Evolutionary conservation across 768 basidiomycete genomes (phyloP), one percentile per base, ranked within the genome.

Genomic region (Boletus huronensis): DNA sequence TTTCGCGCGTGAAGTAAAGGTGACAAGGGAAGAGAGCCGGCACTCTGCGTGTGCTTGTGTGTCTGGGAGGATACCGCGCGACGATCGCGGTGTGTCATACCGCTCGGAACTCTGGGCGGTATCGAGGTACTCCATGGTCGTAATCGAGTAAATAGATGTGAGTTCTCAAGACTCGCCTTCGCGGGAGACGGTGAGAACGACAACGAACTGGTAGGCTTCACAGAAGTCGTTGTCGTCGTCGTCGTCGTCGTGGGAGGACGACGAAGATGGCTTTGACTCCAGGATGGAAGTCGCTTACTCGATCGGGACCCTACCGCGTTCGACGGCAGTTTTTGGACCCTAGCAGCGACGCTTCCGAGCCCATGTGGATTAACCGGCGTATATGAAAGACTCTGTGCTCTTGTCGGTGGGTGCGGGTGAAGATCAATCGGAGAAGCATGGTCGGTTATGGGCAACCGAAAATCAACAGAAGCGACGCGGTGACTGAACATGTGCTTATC

Each of bases 381-480:
- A 52, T n/a, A 40, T 28, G 54, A 40, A 39, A 63, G 16, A 46
- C 64, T 51, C 19, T 49, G 55, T 47, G 65, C 41, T 32, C 59
- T 53, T 16, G 48, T 48, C 23, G 62, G 57, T 2, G 48, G 7
- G 28, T 48, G 51, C 14, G 49, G 35, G 19, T 50, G 65, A 50
- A 52, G 52, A 68, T 68, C 66, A 36, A 46, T 60, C 26, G 55
- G 53, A 68, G 65, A 68, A 63, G 65, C 53, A 29, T 3, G 35
- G 4, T 3, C 31, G 29, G 32, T 19, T 16, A 60, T 55, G 7
- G 59, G 47, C 40, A 54, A 44, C 50, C 51, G 42, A 36, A 57
- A 66, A 60, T 65, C 66, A 19, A 57, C 56, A 11, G 55, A 66
- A 58, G 60, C 34, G 21, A 44, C 23, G 10, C 58, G 58, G 46